Evolutionary conservation across 2,329 filamentous ascomycete species (phyloP).

Genomic region (Neonectria hederae): DNA sequence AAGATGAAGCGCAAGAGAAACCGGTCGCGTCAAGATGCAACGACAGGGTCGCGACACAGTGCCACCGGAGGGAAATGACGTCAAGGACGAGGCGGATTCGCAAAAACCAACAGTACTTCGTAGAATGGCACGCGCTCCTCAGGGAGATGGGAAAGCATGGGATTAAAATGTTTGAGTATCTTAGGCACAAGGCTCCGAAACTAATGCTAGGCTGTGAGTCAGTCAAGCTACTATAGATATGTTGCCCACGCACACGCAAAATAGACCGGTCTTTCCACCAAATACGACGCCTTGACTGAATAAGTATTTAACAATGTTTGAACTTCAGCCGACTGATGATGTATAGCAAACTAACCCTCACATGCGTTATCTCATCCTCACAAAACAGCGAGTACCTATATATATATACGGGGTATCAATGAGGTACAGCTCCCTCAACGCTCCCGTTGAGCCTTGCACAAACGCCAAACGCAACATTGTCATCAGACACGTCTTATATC

Average conservation of each 20-base stretch:
- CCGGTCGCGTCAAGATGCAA: conserved; percentile 16
- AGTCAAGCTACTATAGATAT: conserved; percentile 42
- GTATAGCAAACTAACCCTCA: neutral
- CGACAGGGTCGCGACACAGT: conserved; percentile 12
- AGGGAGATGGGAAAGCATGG: conserved; percentile 15
- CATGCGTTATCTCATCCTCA: neutral
- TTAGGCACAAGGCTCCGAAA: conserved; percentile 12
- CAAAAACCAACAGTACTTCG: conserved; percentile 21
- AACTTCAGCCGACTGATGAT: neutral
- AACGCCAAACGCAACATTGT: neutral
- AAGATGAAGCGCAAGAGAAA: conserved; percentile 16
- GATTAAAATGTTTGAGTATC: conserved; percentile 16
- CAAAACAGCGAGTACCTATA: neutral
- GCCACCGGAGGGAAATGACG: conserved; percentile 22
- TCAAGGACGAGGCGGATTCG: conserved; percentile 15
- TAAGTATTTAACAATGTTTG: neutral
- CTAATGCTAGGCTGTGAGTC: conserved; percentile 33
- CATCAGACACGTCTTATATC: neutral
- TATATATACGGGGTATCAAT: neutral
- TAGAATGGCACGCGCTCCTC: conserved; percentile 26
- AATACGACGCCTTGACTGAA: conserved; percentile 5
- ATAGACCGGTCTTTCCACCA: conserved; percentile 42
- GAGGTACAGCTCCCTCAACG: neutral
- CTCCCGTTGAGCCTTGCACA: neutral
- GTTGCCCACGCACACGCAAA: conserved; percentile 48